Evolutionary conservation across 2,329 filamentous ascomycete species (phyloP).

Genomic region (Phaeosphaeria sp.): DNA sequence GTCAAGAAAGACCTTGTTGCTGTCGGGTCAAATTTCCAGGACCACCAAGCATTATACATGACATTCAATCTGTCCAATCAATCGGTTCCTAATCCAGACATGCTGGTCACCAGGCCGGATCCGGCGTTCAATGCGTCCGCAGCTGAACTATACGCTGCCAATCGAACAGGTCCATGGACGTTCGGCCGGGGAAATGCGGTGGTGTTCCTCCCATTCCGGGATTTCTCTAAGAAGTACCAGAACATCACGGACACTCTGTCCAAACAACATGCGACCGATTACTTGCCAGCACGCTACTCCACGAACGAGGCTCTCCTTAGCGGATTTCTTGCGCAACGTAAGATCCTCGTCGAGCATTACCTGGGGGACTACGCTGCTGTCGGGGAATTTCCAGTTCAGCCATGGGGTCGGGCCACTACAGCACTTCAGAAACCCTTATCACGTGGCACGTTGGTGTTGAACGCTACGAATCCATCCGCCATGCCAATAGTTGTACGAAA

Average conservation of each 20-base stretch:
- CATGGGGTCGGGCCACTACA: slow-evolving; percentile 12
- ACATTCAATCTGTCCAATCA: slow-evolving; percentile 4
- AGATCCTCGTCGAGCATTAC: slow-evolving; percentile 13
- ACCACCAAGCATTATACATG: slow-evolving; percentile 19
- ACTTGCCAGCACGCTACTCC: slow-evolving; percentile 13
- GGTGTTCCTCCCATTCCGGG: slow-evolving; percentile 11
- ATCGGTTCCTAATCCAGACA: slow-evolving; percentile 2
- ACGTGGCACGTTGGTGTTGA: slow-evolving; percentile 44
- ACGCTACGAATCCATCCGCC: slow-evolving; percentile 36
- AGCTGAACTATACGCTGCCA: slow-evolving; percentile 23
- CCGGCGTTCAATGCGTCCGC: slow-evolving; percentile 30
- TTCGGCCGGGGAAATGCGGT: slow-evolving; percentile 12
- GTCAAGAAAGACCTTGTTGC: slow-evolving; percentile 19
- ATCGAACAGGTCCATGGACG: slow-evolving; percentile 33
- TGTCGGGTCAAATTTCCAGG: slow-evolving; percentile 30
- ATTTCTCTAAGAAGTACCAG: slow-evolving; percentile 12
- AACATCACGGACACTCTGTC: slow-evolving; percentile 10
- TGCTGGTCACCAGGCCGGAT: slow-evolving; percentile 15
- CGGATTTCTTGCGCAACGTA: slow-evolving; percentile 16
- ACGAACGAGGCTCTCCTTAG: slow-evolving; percentile 11
- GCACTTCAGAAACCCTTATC: slow-evolving; percentile 23
- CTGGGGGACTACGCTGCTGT: slow-evolving; percentile 23
- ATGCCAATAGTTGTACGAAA: slow-evolving; percentile 37
- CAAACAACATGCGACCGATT: slow-evolving; percentile 11
- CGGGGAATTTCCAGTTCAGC: slow-evolving; percentile 30